Evolutionary conservation across 164 flowering plant genomes (phyloP).

Genomic region (Piper longum): DNA sequence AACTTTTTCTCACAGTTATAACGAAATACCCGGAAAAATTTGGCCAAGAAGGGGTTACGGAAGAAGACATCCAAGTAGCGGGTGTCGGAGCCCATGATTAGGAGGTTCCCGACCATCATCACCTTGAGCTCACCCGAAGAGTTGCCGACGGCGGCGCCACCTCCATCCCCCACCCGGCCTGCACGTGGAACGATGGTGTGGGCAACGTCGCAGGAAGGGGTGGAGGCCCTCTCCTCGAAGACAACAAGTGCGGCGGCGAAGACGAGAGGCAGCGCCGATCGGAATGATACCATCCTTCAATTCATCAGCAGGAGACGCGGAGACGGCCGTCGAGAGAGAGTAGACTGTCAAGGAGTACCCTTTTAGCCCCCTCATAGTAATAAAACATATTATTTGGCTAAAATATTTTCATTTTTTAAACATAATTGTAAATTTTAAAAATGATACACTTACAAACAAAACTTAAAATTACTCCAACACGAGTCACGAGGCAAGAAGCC

Average conservation of each 20-base stretch:
- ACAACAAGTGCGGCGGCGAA: conserved; percentile 11
- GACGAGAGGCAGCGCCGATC: conserved; percentile 11
- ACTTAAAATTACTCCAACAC: no score
- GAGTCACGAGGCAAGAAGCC: no score
- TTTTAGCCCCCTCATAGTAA: no score
- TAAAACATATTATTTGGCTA: no score
- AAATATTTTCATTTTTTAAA: no score
- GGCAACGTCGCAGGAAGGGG: conserved; percentile 32
- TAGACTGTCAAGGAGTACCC: no score
- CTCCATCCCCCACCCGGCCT: background rate
- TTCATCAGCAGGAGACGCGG: no score
- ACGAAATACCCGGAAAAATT: conserved; percentile 37
- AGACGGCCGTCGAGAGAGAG: no score
- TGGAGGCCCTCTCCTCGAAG: conserved; percentile 33
- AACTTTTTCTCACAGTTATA: no score
- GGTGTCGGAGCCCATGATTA: conserved; percentile 45
- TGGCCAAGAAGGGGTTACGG: conserved; percentile 41
- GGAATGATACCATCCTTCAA: conserved; percentile 9
- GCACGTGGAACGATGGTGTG: background rate
- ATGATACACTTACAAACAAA: no score
- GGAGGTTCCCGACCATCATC: conserved; percentile 52
- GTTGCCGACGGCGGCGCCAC: background rate
- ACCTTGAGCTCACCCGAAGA: conserved; percentile 36
- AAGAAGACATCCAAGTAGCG: conserved; percentile 27
- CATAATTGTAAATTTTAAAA: no score